Evolutionary conservation across 2,329 filamentous ascomycete genomes (phyloP), one percentile per base, ranked within the genome.

Genomic region (Claviceps digitariae): DNA sequence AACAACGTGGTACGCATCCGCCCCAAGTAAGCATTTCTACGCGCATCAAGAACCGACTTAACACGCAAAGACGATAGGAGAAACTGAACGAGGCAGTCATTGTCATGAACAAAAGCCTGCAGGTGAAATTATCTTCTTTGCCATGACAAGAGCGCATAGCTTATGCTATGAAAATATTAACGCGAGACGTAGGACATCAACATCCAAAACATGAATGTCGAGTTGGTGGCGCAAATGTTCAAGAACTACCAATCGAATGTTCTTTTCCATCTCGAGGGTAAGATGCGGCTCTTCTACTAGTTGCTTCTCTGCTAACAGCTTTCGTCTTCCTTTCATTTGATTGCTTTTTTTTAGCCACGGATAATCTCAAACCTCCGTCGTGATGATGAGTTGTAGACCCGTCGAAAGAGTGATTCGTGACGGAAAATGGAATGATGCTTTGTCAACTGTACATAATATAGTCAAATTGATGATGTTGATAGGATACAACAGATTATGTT

Each of bases 221-320:
- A 97, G 72, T 78, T 97, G 2, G 93, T 97, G 5, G 90, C 91
- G 1, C 91, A 97, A 66, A 98, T 98, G 93, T 98, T 97, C 76
- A 96, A 97, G 74, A 98, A 97, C 71, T 98, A 98, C 67, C 90
- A 96, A 68, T 95, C 90, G 12, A 98, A 97, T 62, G 91, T 97
- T 15, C 74, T 97, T 6, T 97, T 98, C 67, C 93, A 98, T 63
- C 77, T 98, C 6, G 93, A 97, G 82, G 93, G 93, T 94, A 74
- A 59, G 67, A 23, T 5, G 25, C 20, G 67, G 29, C 5, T 21
- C 10, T 43, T 41, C 6, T 10, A 12, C 9, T 5, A 4, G 17
- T 17, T 25, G 12, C 10, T 48, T 48, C 15, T 29, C 25, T 57
- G 55, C 51, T 21, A 51, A 55, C 2, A 13, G 27, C 29, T 23